Percentiles rank a stretch among this genome's conserved stretches.
Evolutionary conservation across 805 yeast species (phyloP).

Genomic region (Lipomyces lipofer): DNA sequence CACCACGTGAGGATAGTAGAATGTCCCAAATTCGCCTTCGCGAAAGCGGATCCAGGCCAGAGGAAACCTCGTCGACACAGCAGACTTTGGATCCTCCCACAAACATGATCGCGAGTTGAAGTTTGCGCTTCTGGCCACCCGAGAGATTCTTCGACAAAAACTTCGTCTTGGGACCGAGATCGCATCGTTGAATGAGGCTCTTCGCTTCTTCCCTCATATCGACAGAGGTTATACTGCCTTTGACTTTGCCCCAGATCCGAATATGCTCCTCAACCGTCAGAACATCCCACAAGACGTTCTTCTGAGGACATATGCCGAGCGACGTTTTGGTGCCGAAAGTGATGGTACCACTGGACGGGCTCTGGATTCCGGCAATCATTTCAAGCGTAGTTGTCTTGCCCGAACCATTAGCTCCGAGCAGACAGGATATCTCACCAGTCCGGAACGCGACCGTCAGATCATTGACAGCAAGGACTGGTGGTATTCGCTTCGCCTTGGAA

Average conservation of each 20-base stretch:
- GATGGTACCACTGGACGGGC: slow-evolving; percentile 31
- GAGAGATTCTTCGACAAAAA: slow-evolving; percentile 34
- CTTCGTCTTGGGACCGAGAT: slow-evolving; percentile 33
- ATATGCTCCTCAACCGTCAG: slow-evolving; percentile 40
- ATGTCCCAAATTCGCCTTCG: slow-evolving; percentile 43
- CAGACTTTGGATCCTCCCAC: slow-evolving; percentile 42
- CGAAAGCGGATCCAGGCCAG: slow-evolving; percentile 43
- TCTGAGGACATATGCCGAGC: slow-evolving; percentile 43
- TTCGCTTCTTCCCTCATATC: slow-evolving; percentile 14
- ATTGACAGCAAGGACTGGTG: slow-evolving; percentile 37
- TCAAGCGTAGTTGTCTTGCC: slow-evolving; percentile 44
- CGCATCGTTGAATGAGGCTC: slow-evolving; percentile 37
- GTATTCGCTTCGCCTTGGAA: slow-evolving; percentile 1
- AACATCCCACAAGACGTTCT: slow-evolving; percentile 41
- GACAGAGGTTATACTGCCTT: slow-evolving; percentile 15
- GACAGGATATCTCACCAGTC: slow-evolving; percentile 39
- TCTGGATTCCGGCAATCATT: slow-evolving; percentile 38
- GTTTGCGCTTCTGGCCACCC: slow-evolving; percentile 43
- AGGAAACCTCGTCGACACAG: slow-evolving; percentile 43
- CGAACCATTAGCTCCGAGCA: slow-evolving; percentile 43
- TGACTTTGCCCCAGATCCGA: slow-evolving; percentile 37
- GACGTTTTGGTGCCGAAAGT: slow-evolving; percentile 32
- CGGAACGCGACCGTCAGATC: slow-evolving; percentile 33
- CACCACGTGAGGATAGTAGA: slow-evolving; percentile 36
- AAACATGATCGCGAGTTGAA: slow-evolving; percentile 42